These are phyloP conservation scores for Colletotrichum phormii DNA, from an alignment of 2,329 filamentous ascomycete genomes.

Conservation along the genomic window DNA sequence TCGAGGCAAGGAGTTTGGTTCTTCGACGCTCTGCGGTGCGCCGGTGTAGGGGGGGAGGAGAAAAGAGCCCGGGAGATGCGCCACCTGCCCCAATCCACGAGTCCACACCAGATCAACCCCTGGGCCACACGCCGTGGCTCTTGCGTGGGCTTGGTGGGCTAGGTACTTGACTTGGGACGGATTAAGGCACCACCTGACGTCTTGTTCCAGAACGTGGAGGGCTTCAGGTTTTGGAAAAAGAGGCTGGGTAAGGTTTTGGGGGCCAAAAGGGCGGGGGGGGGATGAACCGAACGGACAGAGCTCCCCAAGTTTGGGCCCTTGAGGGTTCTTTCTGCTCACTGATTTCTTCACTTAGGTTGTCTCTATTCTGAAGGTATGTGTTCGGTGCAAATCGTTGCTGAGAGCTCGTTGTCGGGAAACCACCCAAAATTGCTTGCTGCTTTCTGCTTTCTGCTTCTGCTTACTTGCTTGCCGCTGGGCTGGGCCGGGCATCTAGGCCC, in stretches of 20 bases:
- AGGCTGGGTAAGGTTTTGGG: constrained; percentile 1
- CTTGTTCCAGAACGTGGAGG: constrained; percentile 14
- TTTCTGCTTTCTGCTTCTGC: neutral
- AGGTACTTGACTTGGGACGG: constrained; percentile 32
- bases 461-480: neutral
- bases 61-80: constrained; percentile 18
- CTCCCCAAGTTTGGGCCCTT: neutral
- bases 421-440: too few relatives aligned
- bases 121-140: constrained; percentile 1
- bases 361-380: too few relatives aligned
- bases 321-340: neutral
- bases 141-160: neutral
- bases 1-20: neutral
- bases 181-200: constrained; percentile 23
- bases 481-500: neutral
- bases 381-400: too few relatives aligned
- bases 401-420: too few relatives aligned
- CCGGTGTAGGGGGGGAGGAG: neutral
- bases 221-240: constrained; percentile 1
- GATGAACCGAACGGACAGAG: neutral
- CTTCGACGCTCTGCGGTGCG: neutral
- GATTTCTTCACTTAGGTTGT: too few relatives aligned
- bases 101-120: constrained; percentile 7
- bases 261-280: neutral
- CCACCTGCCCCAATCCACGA: constrained; percentile 12